phyloP scores from a whole-genome alignment of 1,284 basidiomycete species.

The Stereum hirsutum region DNA sequence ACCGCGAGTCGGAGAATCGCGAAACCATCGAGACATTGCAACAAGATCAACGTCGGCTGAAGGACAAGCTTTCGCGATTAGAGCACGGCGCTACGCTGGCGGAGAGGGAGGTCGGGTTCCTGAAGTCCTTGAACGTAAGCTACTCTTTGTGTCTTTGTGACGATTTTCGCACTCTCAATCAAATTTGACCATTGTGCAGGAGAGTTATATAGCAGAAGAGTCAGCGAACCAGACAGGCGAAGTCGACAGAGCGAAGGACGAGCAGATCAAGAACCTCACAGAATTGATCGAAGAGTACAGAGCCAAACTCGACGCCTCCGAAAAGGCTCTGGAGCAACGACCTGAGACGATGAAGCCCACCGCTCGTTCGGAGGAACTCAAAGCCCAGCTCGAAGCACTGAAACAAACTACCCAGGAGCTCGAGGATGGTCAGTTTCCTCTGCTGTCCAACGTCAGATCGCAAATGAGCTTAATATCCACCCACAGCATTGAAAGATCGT shows the following conservation, averaged over 20 bases:
- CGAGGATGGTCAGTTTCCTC: conserved; percentile 32
- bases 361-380: conserved; percentile 26
- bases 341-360: conserved; percentile 14
- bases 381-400: conserved; percentile 32
- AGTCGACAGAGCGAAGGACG: conserved; percentile 25
- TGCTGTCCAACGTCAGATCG: background rate
- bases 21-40: conserved; percentile 26
- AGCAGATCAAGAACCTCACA: conserved; percentile 51
- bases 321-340: conserved; percentile 29
- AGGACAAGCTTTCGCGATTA: conserved; percentile 32
- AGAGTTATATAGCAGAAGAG: conserved; percentile 52
- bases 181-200: conserved; percentile 24
- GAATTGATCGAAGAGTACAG: conserved; percentile 47
- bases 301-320: too few species aligned
- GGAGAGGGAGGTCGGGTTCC: conserved; percentile 52
- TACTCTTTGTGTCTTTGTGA: background rate
- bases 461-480: background rate
- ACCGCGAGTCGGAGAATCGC: conserved; percentile 25
- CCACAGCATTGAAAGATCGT: conserved; percentile 34
- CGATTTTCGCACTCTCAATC: background rate
- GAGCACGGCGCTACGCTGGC: conserved; percentile 38
- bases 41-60: conserved; percentile 26
- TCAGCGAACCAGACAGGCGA: conserved; percentile 19
- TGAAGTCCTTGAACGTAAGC: conserved; percentile 55
- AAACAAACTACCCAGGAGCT: conserved; percentile 26